Base-by-base conservation (phyloP, 2,329 filamentous ascomycete genomes). In the Sporothrix sp. region DNA sequence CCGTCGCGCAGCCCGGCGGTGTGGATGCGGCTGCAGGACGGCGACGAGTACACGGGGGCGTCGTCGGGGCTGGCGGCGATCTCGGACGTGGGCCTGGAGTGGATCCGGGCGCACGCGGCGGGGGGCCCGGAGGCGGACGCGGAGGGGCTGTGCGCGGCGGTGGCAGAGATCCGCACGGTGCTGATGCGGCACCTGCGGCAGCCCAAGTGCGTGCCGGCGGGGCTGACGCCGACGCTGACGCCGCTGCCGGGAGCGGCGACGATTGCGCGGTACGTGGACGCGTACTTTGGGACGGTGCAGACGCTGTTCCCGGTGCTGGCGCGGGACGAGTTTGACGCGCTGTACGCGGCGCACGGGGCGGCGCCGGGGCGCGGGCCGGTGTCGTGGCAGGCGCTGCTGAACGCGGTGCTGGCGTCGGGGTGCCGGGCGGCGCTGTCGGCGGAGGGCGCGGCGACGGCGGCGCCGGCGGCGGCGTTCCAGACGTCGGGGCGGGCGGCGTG, bases 41-140 rank as follows among this genome's bases (percentile, higher is more conserved):
- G 50, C 27, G 50, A 51, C 36, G 50, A 51, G 37, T 51, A 40
- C 36, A 51, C 50, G 28, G 50, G 50, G 1, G 42, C 50, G 36
- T 51, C 50, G n/a, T 51, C 50, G 20, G 50, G 50, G 6, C 39
- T 51, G 27, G 33, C 50, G 6, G 37, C 27, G 10, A 47, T 51
- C 27, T 51, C 59, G n/a, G 55, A 57, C n/a, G 46, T 47, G 7
- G 54, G 49, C 4, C 56, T 66, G 39, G 54, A 55, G 49, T 65
- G 64, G 63, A 50, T 66, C 38, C 63, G 37, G 37, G 37, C 37
- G 6, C 37, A 39, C 20, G 37, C 37, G 20, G 10, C 37, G 37
- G 37, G 62, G 54, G 58, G 57, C 42, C 57, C 58, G 14, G 30
- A 47, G 33, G 35, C 50, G 3, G 43, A 51, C 23, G 38, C 42